Evolutionary conservation across 2,329 filamentous ascomycete genomes (phyloP), one percentile per base, ranked within the genome.

Genomic region (Sclerotinia borealis): DNA sequence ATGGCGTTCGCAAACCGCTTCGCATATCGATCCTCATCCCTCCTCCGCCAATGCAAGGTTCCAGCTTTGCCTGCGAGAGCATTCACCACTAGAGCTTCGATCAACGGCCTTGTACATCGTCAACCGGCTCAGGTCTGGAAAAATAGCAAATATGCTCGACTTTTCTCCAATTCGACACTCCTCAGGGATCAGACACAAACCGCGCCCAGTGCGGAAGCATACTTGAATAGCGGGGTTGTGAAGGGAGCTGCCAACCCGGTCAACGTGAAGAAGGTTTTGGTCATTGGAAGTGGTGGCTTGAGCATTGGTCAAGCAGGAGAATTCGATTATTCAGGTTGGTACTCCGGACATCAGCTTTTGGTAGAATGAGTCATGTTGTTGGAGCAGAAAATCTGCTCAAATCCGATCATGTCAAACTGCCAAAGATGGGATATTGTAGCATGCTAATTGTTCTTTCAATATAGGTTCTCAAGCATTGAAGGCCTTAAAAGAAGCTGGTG

Each of bases 231-330:
- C 78, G 93, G 92, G 71, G 89, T 87, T 65, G 88, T 97, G 75
- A 90, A 92, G 77, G 88, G 84, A 64, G 83, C 89, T 64, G 84
- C 84, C 72, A 83, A 93, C 72, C 80, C 90, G 62, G 89, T 97
- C 58, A 86, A 96, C 75, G 92, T 98, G 68, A 96, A 96, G 82
- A 98, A 98, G 81, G 93, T 98, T 59, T 81, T 98, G 67, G 93
- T 98, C 71, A 96, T 98, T 80, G 93, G 93, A 65, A 93, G 89
- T 79, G 93, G 93, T 80, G 93, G 93, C 78, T 84, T 98, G 71
- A 92, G 91, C 76, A 98, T 98, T 85, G 93, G 93, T 68, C 93
- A 98, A 79, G 93, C 93, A 69, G 93, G 93, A 80, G 93, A 98
- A 81, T 98, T 98, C 73, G 93, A 98, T 79, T 98, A 98, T 79